Evolutionary conservation across 257 asterid genomes (phyloP).

Genomic region (Plantago ovata): DNA sequence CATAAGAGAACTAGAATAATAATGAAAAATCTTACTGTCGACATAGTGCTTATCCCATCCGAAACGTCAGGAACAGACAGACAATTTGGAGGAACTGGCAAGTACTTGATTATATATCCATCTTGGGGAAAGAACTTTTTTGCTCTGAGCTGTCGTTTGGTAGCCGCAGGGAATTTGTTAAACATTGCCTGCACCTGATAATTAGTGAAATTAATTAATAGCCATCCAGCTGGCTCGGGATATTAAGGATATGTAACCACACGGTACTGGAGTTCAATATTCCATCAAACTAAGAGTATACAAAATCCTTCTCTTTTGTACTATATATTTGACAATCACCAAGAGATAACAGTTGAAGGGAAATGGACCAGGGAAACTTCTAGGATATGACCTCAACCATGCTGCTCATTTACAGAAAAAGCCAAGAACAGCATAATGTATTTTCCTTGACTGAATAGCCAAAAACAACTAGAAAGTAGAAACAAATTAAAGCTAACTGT

Average conservation of each 20-base stretch:
- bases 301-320: too few relatives aligned
- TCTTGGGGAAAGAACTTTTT: slow-evolving; percentile 83
- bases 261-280: background rate
- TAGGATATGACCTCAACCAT: slow-evolving; percentile 11
- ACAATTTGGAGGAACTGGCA: slow-evolving; percentile 98
- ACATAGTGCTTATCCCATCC: slow-evolving; percentile 89
- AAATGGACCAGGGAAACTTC: slow-evolving; percentile 15
- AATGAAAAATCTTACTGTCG: slow-evolving; percentile 57
- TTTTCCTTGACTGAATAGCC: background rate
- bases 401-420: background rate
- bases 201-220: background rate
- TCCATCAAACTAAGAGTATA: too few relatives aligned
- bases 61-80: slow-evolving; percentile 92
- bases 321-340: background rate
- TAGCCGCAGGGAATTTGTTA: slow-evolving; percentile 57
- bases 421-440: background rate
- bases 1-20: slow-evolving; percentile 10
- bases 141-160: slow-evolving; percentile 57
- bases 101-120: slow-evolving; percentile 70
- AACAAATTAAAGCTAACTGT: slow-evolving; percentile 1
- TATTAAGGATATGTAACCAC: background rate
- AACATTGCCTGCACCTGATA: slow-evolving; percentile 62
- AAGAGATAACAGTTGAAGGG: slow-evolving; percentile 7
- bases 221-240: background rate
- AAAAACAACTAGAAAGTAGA: slow-evolving; percentile 9